Evolutionary conservation across 345 rosid genomes (phyloP).

Genomic region (Hibiscus syriacus): DNA sequence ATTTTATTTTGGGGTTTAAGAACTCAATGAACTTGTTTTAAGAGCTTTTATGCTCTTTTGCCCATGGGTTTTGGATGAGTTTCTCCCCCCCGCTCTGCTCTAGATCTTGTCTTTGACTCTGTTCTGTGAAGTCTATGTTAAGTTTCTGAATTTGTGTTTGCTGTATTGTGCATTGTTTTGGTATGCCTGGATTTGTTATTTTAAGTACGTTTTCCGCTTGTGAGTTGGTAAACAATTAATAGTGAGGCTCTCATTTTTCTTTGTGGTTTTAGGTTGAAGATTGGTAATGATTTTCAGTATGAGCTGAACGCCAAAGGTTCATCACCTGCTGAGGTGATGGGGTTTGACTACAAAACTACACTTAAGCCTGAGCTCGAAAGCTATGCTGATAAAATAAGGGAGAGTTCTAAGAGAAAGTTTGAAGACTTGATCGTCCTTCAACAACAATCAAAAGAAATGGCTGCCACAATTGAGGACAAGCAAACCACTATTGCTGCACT

Average conservation of each 20-base stretch:
- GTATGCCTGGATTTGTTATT: background rate
- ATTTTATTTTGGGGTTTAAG: no score
- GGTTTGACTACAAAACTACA: conserved; percentile 59
- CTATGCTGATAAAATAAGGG: conserved; percentile 39
- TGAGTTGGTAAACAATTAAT: no score
- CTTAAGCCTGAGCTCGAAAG: conserved; percentile 59
- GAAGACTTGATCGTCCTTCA: conserved; percentile 53
- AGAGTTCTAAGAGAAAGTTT: conserved; percentile 37
- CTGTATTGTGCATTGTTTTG: no score
- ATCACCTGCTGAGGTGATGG: conserved; percentile 62
- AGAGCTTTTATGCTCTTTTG: no score
- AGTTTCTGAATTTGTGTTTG: no score
- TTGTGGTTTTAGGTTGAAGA: conserved; percentile 41
- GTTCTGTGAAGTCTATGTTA: background rate
- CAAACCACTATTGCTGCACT: conserved; percentile 25
- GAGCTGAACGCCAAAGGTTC: conserved; percentile 47
- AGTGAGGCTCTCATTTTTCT: background rate
- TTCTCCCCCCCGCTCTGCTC: background rate
- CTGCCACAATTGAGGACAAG: conserved; percentile 43
- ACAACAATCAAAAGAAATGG: conserved; percentile 47
- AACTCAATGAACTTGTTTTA: no score
- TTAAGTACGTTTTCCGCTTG: background rate
- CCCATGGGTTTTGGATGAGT: background rate
- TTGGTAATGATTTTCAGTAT: conserved; percentile 46
- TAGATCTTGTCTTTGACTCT: background rate